Conservation (phyloP, 345 rosid species). For the Lepidium aucheri region DNA sequence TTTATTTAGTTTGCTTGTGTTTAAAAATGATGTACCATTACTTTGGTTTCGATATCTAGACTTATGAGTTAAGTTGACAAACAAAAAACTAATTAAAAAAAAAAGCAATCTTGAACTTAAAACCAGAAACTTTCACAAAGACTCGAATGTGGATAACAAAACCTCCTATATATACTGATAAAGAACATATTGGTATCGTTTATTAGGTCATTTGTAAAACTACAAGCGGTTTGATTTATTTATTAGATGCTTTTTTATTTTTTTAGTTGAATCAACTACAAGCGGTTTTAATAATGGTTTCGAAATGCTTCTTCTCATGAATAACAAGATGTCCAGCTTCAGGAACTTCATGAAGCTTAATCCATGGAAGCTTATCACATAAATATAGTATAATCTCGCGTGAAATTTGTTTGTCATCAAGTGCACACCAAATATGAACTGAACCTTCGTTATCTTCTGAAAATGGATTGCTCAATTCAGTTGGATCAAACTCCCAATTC, state of each 20-base stretch:
- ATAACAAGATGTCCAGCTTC: constrained; percentile 55
- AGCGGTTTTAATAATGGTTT: constrained; percentile 13
- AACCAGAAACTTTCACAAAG: no score
- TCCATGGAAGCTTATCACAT: constrained; percentile 58
- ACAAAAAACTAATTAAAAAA: no score
- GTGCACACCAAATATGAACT: constrained; percentile 69
- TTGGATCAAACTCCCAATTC: constrained; percentile 69
- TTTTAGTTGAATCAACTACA: constrained; percentile 2
- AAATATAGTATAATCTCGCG: constrained; percentile 34
- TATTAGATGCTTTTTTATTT: no score
- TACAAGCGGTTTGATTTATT: constrained; percentile 20
- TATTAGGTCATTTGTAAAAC: not conserved
- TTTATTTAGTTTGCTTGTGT: no score
- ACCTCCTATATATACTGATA: no score
- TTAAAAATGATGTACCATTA: no score
- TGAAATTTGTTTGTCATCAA: constrained; percentile 54
- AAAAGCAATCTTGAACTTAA: no score
- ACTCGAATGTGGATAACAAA: no score
- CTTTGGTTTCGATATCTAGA: no score
- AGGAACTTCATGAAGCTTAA: constrained; percentile 54
- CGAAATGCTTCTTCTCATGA: constrained; percentile 28
- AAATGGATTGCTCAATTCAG: constrained; percentile 49
- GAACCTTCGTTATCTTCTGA: constrained; percentile 28
- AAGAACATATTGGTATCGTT: not conserved
- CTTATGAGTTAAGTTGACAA: no score